Percentiles rank a stretch among this genome's conserved stretches.
phyloP scores from a whole-genome alignment of 441 rosid species.

The Gossypium armourianum region DNA sequence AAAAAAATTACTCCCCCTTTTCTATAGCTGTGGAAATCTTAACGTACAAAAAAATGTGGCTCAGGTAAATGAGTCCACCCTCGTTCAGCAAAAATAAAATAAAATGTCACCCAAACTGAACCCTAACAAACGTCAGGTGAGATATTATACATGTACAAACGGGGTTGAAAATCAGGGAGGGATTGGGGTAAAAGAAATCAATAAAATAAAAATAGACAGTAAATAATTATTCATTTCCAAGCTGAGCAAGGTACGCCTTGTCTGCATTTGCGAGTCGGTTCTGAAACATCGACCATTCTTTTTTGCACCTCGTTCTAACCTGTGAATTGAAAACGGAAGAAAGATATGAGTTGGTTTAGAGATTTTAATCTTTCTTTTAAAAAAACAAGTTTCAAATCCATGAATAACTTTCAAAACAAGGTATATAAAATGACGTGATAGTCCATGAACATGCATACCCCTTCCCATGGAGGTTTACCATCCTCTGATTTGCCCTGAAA shows the following conservation, averaged over 20 bases:
- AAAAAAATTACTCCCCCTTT: background rate
- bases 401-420: background rate
- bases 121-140: constrained; percentile 1
- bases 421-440: background rate
- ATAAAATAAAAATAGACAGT: background rate
- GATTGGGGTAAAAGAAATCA: background rate
- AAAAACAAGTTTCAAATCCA: background rate
- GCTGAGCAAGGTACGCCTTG: constrained; percentile 32
- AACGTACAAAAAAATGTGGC: constrained; percentile 20
- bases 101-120: background rate
- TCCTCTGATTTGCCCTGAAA: constrained; percentile 43
- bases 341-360: background rate
- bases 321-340: constrained; percentile 19
- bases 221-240: constrained; percentile 18
- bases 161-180: background rate
- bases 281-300: constrained; percentile 57
- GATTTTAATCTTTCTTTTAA: background rate
- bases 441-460: constrained; percentile 30
- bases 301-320: constrained; percentile 59
- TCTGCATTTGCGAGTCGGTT: constrained; percentile 46
- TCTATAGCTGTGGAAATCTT: constrained; percentile 8
- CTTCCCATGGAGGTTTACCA: constrained; percentile 64
- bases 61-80: constrained; percentile 15
- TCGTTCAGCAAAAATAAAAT: background rate
- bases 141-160: constrained; percentile 24